Evolutionary conservation across 75 land plant genomes (phyloP), one percentile per base, ranked within the genome.

Genomic region (Pseudotsuga menziesii): DNA sequence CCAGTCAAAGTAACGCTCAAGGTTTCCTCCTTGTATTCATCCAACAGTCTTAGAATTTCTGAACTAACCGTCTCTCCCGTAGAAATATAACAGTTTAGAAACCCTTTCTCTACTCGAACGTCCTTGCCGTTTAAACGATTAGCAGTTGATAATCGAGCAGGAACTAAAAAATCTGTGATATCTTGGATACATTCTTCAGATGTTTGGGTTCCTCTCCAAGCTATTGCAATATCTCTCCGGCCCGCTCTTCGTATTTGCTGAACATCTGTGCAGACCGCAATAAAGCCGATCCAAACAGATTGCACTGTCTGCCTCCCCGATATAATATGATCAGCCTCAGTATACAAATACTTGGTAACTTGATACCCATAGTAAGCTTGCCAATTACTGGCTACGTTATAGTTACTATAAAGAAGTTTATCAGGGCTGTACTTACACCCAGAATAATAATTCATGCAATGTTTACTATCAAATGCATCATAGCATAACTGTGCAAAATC

Each of bases 1-100:
- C 95, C 95, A 1, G 88, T 83, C 48, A 91, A 3, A 0, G 95
- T 91, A 29, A 92, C 82, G 80, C 91, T 91, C 54, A 87, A 5
- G 52, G 81, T 89, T 56, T 89, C 93, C 4, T 71, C 81, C 55
- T 86, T 76, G 73, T 84, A 81, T 57, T 76, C 22, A 56, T 70
- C 63, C 0, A 89, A 5, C 0, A 91, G 56, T 23, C 93, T 44
- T 2, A 82, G 72, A 7, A 89, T 23, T 60, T 91, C 93, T 2
- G 80, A 44, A 44, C 48, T 1, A 44, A 52, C 44, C 54, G 16
- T 13, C n/a, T 74, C 61, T 54, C 75, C 17, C 1, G 19, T 54
- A 41, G 48, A 78, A 25, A 20, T 72, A 35, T 39, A 23, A 11
- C 16, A 74, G 7, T 16, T 36, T n/a, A 74, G 44, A n/a, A 32